phyloP scores from a whole-genome alignment of 495 filamentous ascomycete genomes.

The Achaetomiella virescens region DNA sequence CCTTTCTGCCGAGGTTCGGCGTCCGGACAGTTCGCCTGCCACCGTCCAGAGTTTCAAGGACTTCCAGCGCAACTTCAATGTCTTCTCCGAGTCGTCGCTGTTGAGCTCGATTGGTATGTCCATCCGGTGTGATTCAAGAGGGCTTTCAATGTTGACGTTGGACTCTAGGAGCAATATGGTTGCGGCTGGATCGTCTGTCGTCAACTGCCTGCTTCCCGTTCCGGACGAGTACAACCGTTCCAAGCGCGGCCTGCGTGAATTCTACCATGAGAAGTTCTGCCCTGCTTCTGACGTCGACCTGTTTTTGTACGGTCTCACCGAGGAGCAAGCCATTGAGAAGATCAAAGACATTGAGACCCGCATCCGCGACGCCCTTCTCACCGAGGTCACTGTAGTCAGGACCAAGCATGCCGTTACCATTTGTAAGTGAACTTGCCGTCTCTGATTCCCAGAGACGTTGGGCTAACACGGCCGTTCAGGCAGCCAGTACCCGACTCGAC shows the following conservation, averaged over 20 bases:
- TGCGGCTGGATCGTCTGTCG: constrained; percentile 68
- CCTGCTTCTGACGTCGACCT: constrained; percentile 82
- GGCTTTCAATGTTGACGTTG: neutral
- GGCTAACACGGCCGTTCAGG: constrained; percentile 29
- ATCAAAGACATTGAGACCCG: constrained; percentile 68
- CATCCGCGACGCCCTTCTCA: constrained; percentile 65
- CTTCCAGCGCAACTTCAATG: constrained; percentile 67
- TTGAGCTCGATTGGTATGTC: constrained; percentile 60
- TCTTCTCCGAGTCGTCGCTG: constrained; percentile 66
- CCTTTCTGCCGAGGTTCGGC: constrained; percentile 53
- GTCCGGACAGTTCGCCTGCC: constrained; percentile 53
- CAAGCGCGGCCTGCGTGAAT: constrained; percentile 61
- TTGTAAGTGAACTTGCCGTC: constrained; percentile 23
- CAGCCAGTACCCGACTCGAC: constrained; percentile 72
- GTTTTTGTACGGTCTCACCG: constrained; percentile 71
- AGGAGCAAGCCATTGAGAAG: constrained; percentile 69
- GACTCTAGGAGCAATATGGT: constrained; percentile 52
- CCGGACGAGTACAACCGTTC: constrained; percentile 56
- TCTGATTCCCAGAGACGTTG: neutral
- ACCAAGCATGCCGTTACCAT: constrained; percentile 85
- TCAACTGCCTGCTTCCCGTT: constrained; percentile 66
- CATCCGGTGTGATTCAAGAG: neutral
- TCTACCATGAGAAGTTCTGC: constrained; percentile 71
- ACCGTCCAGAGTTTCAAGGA: constrained; percentile 58
- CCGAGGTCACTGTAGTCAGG: constrained; percentile 67